Conservation (phyloP, 75 land plant genomes). For the Picea glauca region DNA sequence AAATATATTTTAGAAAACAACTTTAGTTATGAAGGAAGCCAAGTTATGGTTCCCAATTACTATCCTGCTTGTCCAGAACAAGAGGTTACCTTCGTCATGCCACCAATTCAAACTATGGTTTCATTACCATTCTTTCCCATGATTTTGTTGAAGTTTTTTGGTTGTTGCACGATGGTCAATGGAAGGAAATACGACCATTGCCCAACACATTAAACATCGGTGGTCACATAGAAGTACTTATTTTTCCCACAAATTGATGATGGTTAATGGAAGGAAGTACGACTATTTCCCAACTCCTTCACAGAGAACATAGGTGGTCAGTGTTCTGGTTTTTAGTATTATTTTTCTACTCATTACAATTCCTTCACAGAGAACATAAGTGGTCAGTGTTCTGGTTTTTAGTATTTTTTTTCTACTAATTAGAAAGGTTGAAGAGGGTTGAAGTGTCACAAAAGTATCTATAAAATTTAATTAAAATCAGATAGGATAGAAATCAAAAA, state of each 20-base stretch:
- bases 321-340: too few species aligned
- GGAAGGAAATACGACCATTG: slow-evolving; percentile 23
- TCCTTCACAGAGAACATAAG: slow-evolving; percentile 39
- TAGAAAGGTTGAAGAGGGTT: too few species aligned
- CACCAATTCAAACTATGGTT: slow-evolving; percentile 52
- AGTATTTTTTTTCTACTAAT: too few species aligned
- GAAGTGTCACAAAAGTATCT: too few species aligned
- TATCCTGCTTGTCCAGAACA: slow-evolving; percentile 55
- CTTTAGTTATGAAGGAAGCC: slow-evolving; percentile 27
- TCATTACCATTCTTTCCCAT: slow-evolving; percentile 49
- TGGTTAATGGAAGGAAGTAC: too few species aligned
- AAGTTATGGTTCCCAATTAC: slow-evolving; percentile 43
- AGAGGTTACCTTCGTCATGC: slow-evolving; percentile 32
- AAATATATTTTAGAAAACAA: neutral
- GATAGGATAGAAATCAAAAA: too few species aligned
- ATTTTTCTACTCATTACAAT: neutral
- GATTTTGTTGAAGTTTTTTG: slow-evolving; percentile 29
- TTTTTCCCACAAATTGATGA: too few species aligned
- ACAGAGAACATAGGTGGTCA: slow-evolving; percentile 36
- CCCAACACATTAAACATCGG: slow-evolving; percentile 42
- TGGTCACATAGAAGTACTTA: slow-evolving; percentile 48
- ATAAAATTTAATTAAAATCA: too few species aligned
- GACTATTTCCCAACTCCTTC: slow-evolving; percentile 11
- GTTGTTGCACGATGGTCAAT: slow-evolving; percentile 18
- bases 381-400: neutral